Conservation (phyloP, 2,329 filamentous ascomycete genomes). For the Cytospora mali region DNA sequence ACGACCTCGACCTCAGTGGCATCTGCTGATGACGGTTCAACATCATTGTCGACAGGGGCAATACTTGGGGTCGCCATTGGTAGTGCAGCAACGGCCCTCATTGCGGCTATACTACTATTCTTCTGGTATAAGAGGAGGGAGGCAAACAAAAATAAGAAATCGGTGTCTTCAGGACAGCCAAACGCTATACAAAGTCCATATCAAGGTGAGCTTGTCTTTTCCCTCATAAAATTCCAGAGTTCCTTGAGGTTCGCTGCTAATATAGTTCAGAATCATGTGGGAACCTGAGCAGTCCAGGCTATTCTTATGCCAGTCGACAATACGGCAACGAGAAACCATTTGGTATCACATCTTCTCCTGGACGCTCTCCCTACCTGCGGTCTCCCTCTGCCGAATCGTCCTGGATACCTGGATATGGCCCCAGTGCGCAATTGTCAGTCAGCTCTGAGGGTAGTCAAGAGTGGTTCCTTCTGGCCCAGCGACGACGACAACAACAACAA, state of each 20-base stretch:
- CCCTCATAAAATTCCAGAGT: not conserved
- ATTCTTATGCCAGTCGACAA: not conserved
- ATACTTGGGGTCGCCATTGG: slow-evolving; percentile 30
- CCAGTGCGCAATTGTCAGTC: slow-evolving; percentile 7
- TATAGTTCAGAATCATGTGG: slow-evolving; percentile 3
- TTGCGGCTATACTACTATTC: slow-evolving; percentile 5
- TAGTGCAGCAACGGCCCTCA: slow-evolving; percentile 18
- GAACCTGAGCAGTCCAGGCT: not conserved
- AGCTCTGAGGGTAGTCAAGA: slow-evolving; percentile 16
- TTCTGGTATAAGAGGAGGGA: slow-evolving; percentile 1
- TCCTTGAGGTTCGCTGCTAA: not conserved
- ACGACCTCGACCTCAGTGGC: not conserved
- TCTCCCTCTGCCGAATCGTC: slow-evolving; percentile 16
- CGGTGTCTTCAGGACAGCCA: not conserved
- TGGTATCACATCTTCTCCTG: not conserved
- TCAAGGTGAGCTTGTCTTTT: slow-evolving; percentile 12
- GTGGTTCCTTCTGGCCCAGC: too few species aligned
- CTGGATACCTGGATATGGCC: slow-evolving; percentile 11
- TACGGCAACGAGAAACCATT: slow-evolving; percentile 9
- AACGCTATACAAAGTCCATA: slow-evolving; percentile 20
- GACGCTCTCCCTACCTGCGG: slow-evolving; percentile 7
- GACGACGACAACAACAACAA: too few species aligned
- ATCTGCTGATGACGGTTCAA: not conserved
- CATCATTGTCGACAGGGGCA: slow-evolving; percentile 23
- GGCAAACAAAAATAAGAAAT: not conserved